A percentile compares a stretch with the other conserved stretches of the same genome.
phyloP scores from a whole-genome alignment of 2,329 filamentous ascomycete genomes.

The Colletotrichum acutatum region DNA sequence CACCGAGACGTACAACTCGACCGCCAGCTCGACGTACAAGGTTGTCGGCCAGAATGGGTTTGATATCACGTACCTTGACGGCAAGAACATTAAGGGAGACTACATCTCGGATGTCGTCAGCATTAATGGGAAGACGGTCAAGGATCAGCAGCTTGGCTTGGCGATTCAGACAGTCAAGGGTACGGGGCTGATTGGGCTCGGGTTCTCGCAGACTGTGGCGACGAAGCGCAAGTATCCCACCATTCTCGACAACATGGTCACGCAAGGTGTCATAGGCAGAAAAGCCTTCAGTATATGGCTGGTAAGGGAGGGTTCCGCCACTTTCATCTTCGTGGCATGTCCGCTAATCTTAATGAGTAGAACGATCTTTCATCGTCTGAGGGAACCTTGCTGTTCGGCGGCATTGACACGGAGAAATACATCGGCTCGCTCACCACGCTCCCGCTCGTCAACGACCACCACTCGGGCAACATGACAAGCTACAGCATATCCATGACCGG shows the following conservation, averaged over 20 bases:
- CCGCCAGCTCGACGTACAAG: conserved; percentile 60
- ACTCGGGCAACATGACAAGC: conserved; percentile 50
- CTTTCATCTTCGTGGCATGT: not conserved
- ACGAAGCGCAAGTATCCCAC: conserved; percentile 60
- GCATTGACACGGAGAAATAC: conserved; percentile 76
- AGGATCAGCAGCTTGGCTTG: conserved; percentile 66
- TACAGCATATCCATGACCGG: conserved; percentile 53
- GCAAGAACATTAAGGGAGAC: conserved; percentile 63
- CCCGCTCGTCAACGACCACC: conserved; percentile 54
- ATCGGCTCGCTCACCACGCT: conserved; percentile 71
- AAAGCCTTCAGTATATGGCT: conserved; percentile 78
- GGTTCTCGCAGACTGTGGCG: conserved; percentile 63
- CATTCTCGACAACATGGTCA: conserved; percentile 72
- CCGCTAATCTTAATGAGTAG: conserved; percentile 47
- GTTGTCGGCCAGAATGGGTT: conserved; percentile 58
- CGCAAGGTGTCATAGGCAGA: conserved; percentile 69
- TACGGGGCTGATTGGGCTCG: conserved; percentile 69
- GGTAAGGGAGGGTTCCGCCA: conserved; percentile 41
- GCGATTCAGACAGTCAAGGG: conserved; percentile 59
- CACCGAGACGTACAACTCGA: conserved; percentile 50
- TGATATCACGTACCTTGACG: conserved; percentile 70
- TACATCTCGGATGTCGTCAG: conserved; percentile 68
- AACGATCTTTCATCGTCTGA: conserved; percentile 60
- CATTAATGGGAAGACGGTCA: conserved; percentile 59
- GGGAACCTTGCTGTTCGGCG: conserved; percentile 79